Base-by-base conservation (phyloP, 805 yeast genomes). In the Torulaspora maleeae region DNA sequence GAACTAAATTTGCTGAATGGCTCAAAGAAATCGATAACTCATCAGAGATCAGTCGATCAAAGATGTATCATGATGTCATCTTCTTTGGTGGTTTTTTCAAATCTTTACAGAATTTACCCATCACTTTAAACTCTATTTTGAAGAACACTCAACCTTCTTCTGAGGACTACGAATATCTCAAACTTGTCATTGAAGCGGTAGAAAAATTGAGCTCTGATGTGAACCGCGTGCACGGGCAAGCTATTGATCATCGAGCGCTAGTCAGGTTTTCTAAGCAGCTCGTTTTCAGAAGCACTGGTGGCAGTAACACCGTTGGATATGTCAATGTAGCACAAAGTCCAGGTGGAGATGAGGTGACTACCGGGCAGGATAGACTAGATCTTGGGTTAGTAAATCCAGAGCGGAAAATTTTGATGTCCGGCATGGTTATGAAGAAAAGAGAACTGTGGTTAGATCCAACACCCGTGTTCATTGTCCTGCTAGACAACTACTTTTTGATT, bases 401-500 rank as follows among this genome's bases (percentile, higher is more conserved):
- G 40, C 71, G 95, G 52, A 75, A 69, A 50, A 66, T 86, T 20
- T 60, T 82, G 36, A 70, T 70, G 51, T 68, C 82, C 9, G 93
- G 89, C 0, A 75, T 73, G 20, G 74, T 84, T 13, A 55, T 69
- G 2, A 72, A 83, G 44, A 79, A 82, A 47, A 79, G 86, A 11
- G 93, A 83, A 39, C 67, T 80, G 55, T 77, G 80, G 69, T 68
- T 80, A 25, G 82, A 81, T 32, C 72, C 84, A 32, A 66, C 70
- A 6, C 68, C 74, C 0, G 64, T 70, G 1, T 71, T 77, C 51
- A 55, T 84, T 19, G 77, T 86, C 15, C 64, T 87, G 24, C 64
- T 87, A 42, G 95, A 87, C 58, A 85, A 87, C 56, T 85, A 73
- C 54, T 64, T 87, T 36, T 58, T 87, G 27, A 74, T 87, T 1